phyloP scores from a whole-genome alignment of 2,329 filamentous ascomycete genomes.

The Hymenoscyphus fraxineus region DNA sequence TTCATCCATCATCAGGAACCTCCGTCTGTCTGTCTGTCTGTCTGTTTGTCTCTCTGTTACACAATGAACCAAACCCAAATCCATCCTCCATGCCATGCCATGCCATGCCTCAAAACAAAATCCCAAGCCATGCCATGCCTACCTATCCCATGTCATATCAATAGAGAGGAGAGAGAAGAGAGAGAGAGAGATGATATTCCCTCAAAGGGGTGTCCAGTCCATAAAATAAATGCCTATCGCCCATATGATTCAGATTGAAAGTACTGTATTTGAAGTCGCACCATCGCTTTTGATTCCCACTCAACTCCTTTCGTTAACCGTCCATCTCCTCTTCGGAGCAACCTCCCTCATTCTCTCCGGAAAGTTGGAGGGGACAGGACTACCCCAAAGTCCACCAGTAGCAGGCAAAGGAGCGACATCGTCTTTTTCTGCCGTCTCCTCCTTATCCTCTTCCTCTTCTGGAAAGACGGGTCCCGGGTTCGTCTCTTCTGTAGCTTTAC shows the following conservation, averaged over 20 bases:
- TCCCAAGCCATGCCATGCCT: background rate
- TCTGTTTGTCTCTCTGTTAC: too few relatives aligned
- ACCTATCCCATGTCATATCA: background rate
- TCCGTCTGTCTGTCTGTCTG: too few relatives aligned
- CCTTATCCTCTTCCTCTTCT: slow-evolving; percentile 10
- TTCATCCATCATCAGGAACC: background rate
- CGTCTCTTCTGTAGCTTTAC: background rate
- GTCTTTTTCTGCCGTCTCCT: slow-evolving; percentile 25
- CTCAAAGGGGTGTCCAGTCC: too few relatives aligned
- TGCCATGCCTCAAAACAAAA: background rate
- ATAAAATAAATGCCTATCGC: background rate
- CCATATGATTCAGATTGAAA: background rate
- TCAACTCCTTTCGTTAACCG: slow-evolving; percentile 44
- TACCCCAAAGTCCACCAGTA: slow-evolving; percentile 38
- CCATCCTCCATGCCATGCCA: background rate
- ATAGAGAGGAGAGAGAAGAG: background rate
- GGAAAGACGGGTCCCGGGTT: background rate
- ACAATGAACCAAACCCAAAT: too few relatives aligned
- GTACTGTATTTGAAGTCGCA: background rate
- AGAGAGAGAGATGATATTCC: too few relatives aligned
- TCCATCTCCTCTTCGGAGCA: slow-evolving; percentile 52
- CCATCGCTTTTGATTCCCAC: background rate
- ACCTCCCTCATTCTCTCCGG: slow-evolving; percentile 46
- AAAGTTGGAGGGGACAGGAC: slow-evolving; percentile 44
- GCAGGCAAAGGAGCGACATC: slow-evolving; percentile 36